phyloP scores from a whole-genome alignment of 169 alveolate species.

The Plasmodium cynomolgi region DNA sequence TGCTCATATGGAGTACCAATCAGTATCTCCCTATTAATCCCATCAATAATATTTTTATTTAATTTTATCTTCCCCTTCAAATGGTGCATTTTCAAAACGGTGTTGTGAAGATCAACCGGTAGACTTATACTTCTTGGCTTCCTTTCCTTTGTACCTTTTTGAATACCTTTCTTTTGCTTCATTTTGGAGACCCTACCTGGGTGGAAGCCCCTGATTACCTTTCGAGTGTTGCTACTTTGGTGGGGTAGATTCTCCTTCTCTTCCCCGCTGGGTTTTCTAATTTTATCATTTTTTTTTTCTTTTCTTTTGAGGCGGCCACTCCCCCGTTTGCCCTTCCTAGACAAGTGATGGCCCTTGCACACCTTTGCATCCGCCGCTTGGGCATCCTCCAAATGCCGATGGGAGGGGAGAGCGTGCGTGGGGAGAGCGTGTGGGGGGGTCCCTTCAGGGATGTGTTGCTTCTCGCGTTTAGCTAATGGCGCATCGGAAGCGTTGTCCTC shows the following conservation, averaged over 20 bases:
- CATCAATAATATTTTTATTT: conserved; percentile 69
- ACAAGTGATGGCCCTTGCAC: background rate
- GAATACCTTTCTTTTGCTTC: background rate
- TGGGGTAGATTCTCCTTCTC: background rate
- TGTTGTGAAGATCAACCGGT: conserved; percentile 27
- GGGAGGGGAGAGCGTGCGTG: no score
- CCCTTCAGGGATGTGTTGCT: background rate
- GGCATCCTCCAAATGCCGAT: background rate
- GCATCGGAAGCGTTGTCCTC: background rate
- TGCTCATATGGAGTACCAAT: conserved; percentile 71
- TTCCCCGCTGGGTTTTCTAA: background rate
- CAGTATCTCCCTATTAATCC: conserved; percentile 56
- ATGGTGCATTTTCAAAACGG: conserved; percentile 30
- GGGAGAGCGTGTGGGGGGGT: background rate
- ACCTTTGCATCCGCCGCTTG: background rate
- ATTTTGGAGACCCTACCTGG: background rate
- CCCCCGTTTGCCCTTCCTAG: background rate
- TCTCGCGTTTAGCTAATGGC: background rate
- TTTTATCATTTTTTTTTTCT: background rate
- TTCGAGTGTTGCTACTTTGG: background rate
- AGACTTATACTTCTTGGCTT: conserved; percentile 60
- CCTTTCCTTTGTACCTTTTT: background rate
- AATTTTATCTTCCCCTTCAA: conserved; percentile 51
- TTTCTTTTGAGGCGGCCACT: background rate
- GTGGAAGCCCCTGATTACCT: background rate